Conservation (phyloP, 106 monocot genomes). For the Phalaenopsis aphrodite region DNA sequence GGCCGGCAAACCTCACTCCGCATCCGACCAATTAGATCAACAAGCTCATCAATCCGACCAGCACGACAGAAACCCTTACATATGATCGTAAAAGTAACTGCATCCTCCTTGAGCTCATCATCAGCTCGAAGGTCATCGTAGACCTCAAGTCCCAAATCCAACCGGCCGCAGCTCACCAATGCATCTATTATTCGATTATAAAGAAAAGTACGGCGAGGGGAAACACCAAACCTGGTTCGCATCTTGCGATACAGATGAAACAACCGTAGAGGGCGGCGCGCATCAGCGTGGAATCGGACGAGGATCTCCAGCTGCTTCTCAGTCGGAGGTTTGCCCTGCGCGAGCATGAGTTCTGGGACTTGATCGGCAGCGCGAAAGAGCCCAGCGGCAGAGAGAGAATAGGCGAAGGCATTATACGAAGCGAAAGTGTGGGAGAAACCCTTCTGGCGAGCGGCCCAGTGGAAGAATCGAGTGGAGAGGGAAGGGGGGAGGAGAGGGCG, state of each 20-base stretch:
- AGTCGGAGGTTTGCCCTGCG: constrained; percentile 51
- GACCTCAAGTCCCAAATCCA: constrained; percentile 58
- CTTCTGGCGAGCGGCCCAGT: constrained; percentile 72
- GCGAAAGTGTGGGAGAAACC: constrained; percentile 65
- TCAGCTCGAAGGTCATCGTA: constrained; percentile 50
- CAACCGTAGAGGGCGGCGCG: constrained; percentile 47
- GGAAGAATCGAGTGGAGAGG: constrained; percentile 70
- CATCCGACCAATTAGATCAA: constrained; percentile 62
- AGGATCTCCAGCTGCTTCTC: constrained; percentile 92
- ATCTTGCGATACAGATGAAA: constrained; percentile 48
- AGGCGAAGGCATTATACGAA: constrained; percentile 71
- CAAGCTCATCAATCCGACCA: constrained; percentile 35
- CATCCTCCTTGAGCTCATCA: constrained; percentile 55
- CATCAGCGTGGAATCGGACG: constrained; percentile 55
- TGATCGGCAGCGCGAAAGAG: constrained; percentile 64
- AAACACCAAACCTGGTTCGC: constrained; percentile 36
- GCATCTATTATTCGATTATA: constrained; percentile 76
- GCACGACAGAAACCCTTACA: constrained; percentile 55
- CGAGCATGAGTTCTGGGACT: constrained; percentile 69
- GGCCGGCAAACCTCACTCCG: constrained; percentile 54
- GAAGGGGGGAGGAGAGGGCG: constrained; percentile 27
- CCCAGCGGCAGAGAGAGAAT: constrained; percentile 37
- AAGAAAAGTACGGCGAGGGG: constrained; percentile 51
- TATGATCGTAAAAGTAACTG: constrained; percentile 71
- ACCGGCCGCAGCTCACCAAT: constrained; percentile 35